Conservation (phyloP, 192 early-diverging fungal species). For the Backusella liffmaniae region DNA sequence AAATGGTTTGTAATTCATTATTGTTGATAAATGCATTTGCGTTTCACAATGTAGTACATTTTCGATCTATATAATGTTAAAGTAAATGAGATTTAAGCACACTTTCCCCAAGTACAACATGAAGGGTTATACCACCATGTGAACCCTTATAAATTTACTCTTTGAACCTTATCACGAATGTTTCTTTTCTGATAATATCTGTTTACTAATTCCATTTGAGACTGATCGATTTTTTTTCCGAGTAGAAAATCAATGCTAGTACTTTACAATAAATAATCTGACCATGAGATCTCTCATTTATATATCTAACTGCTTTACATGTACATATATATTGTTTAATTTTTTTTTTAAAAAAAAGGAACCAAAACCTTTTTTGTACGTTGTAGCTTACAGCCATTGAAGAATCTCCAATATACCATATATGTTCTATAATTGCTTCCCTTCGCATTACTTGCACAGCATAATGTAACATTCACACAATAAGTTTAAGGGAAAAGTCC, state of each 20-base stretch:
- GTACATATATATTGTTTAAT: neutral
- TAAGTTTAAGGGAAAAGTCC: neutral
- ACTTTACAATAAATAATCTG: neutral
- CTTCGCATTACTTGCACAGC: neutral
- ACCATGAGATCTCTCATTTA: neutral
- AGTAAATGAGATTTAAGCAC: neutral
- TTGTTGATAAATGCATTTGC: neutral
- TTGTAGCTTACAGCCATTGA: neutral
- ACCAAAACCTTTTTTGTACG: neutral
- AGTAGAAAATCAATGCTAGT: neutral
- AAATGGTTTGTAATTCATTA: neutral
- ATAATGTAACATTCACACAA: conserved; percentile 2
- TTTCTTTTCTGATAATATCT: neutral
- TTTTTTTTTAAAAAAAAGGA: neutral
- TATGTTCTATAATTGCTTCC: neutral
- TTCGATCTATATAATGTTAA: neutral
- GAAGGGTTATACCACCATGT: neutral
- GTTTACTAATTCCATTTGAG: neutral
- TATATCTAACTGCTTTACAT: neutral
- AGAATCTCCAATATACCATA: neutral
- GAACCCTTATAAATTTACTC: neutral
- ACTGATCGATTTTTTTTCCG: neutral
- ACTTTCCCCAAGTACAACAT: neutral
- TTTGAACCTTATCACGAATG: neutral
- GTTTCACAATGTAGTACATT: neutral